A percentile compares a stretch with the other conserved stretches of the same genome.
phyloP scores from a whole-genome alignment of 2,329 filamentous ascomycete genomes.

The Monascus ruber region DNA sequence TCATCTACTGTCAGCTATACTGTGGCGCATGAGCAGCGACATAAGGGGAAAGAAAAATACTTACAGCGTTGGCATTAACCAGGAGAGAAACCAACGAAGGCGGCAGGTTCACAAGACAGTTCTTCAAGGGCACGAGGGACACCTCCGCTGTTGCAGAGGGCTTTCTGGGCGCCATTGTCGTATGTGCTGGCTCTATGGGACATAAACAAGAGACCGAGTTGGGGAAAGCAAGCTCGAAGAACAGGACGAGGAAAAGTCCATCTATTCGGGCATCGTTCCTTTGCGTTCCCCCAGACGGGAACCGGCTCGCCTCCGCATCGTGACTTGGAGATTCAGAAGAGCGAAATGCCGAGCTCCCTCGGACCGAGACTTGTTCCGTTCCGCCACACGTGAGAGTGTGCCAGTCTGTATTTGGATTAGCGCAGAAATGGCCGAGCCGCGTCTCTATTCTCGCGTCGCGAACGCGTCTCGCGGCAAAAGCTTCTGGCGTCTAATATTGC shows the following conservation, averaged over 20 bases:
- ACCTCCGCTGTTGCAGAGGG: slow-evolving; percentile 65
- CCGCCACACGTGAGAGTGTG: slow-evolving; percentile 14
- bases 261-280: background rate
- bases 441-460: slow-evolving; percentile 17
- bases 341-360: slow-evolving; percentile 10
- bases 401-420: slow-evolving; percentile 10
- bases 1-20: slow-evolving; percentile 8
- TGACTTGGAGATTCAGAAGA: background rate
- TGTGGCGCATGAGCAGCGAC: slow-evolving; percentile 3
- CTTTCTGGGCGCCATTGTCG: slow-evolving; percentile 36
- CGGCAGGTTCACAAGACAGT: slow-evolving; percentile 88
- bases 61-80: slow-evolving; percentile 79
- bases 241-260: background rate
- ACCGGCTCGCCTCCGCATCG: slow-evolving; percentile 13
- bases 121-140: slow-evolving; percentile 77
- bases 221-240: background rate
- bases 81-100: slow-evolving; percentile 71
- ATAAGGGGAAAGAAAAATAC: slow-evolving; percentile 19
- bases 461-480: slow-evolving; percentile 11
- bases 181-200: background rate
- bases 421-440: slow-evolving; percentile 10
- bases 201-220: too few species aligned
- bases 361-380: slow-evolving; percentile 23
- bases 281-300: slow-evolving; percentile 1
- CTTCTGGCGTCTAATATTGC: slow-evolving; percentile 3